Evolutionary conservation across 208 protist species (phyloP), one percentile per base, ranked within the genome.

Genomic region (Acanthamoeba sp.): DNA sequence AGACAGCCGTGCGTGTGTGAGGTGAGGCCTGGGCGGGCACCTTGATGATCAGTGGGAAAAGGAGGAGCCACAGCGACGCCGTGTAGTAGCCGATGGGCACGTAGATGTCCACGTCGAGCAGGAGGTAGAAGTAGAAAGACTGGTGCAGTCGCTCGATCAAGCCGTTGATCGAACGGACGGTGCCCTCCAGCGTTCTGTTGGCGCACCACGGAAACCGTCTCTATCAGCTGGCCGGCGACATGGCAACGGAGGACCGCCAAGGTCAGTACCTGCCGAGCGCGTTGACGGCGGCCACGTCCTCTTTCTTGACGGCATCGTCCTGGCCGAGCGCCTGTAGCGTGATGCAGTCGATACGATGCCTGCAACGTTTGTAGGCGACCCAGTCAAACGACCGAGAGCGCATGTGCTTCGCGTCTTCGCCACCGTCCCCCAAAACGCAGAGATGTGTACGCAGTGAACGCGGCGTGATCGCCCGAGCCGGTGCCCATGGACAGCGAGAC

Each of bases 91-190:
- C 95, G 69, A 96, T 96, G 34, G 95, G 94, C 16, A 96, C 52
- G 73, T 96, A 96, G 24, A 38, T 66, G 38, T 64, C 85, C 5
- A 95, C 69, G 20, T 87, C 80, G 36, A 94, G 94, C 42, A 96
- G 85, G 22, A 96, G 45, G 45, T 96, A 96, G 22, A 94, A 96
- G 32, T 96, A 96, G 87, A 95, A 96, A 0, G 95, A 96, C 73
- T 96, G 95, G 82, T 96, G 95, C 10, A 96, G 82, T n/a, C 55
- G 82, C 52, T 96, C 95, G 20, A 96, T 89, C 6, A 96, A 32
- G 34, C 95, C 95, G 80, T 95, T 96, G 5, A 96, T 32, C 22
- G 69, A 91, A 29, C 95, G 32, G n/a, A 96, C 20, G 1, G 93
- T 94, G 22, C 94, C 94, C n/a, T 95, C 62, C 38, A 96, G 27